Evolutionary conservation across 140 eudicot genomes (phyloP).

Genomic region (Bidens hawaiensis): DNA sequence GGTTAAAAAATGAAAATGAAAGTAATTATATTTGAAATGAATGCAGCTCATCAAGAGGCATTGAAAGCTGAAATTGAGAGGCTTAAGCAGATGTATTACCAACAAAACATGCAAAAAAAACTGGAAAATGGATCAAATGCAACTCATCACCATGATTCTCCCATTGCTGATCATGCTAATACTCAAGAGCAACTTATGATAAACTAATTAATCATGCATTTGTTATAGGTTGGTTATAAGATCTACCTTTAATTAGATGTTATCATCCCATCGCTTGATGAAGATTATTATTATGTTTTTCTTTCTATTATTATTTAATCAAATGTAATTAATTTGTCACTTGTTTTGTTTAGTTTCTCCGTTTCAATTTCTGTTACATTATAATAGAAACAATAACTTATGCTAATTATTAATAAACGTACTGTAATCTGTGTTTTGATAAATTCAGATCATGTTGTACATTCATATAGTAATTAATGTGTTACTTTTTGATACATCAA

Average conservation of each 20-base stretch:
- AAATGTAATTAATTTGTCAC: conserved; percentile 28
- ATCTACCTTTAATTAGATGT: conserved; percentile 2
- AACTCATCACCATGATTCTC: conserved; percentile 32
- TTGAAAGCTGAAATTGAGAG: conserved; percentile 89
- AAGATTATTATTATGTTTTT: conserved; percentile 13
- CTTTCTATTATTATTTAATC: conserved; percentile 4
- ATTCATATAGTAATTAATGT: not conserved
- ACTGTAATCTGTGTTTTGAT: not conserved
- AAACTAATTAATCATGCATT: conserved; percentile 21
- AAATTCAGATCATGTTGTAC: not conserved
- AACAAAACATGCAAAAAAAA: conserved; percentile 57
- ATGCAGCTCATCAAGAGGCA: conserved; percentile 94
- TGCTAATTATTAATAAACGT: not conserved
- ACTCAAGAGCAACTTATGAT: conserved; percentile 56
- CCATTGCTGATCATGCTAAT: conserved; percentile 34
- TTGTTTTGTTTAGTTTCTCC: conserved; percentile 17
- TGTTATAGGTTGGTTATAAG: conserved; percentile 21
- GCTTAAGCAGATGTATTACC: conserved; percentile 70
- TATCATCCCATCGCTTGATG: conserved; percentile 15
- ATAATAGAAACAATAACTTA: not conserved
- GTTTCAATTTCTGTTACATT: conserved; percentile 12
- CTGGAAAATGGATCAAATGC: conserved; percentile 36
- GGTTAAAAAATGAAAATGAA: not conserved
- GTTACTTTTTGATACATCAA: too few relatives aligned
- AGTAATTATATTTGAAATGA: conserved; percentile 9